These are phyloP conservation scores for Hypoxylon rubiginosum DNA, from an alignment of 2,329 filamentous ascomycete genomes.

Conservation along the genomic window DNA sequence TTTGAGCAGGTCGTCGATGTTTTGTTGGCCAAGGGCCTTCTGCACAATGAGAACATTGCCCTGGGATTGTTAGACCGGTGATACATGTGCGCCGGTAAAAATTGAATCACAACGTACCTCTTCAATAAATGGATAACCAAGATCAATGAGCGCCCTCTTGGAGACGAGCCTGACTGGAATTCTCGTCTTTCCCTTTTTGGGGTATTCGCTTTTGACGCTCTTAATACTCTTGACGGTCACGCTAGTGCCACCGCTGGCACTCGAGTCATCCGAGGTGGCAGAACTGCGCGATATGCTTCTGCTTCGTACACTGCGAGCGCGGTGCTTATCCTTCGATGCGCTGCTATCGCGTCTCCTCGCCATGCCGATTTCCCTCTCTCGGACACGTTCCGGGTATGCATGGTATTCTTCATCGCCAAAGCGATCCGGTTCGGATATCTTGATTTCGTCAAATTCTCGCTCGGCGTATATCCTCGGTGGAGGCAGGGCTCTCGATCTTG, in stretches of 20 bases:
- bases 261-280: slow-evolving; percentile 59
- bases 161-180: slow-evolving; percentile 86
- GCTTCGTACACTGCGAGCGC: slow-evolving; percentile 52
- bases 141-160: slow-evolving; percentile 82
- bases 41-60: slow-evolving; percentile 85
- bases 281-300: slow-evolving; percentile 58
- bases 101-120: slow-evolving; percentile 70
- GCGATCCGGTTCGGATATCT: slow-evolving; percentile 74
- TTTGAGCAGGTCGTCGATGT: slow-evolving; percentile 90
- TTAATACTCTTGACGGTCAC: slow-evolving; percentile 57
- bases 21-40: slow-evolving; percentile 86
- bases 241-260: slow-evolving; percentile 62
- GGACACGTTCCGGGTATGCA: slow-evolving; percentile 69
- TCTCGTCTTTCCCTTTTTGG: slow-evolving; percentile 89
- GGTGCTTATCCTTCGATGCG: slow-evolving; percentile 57
- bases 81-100: not conserved
- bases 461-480: slow-evolving; percentile 71
- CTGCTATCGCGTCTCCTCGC: slow-evolving; percentile 61
- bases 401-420: slow-evolving; percentile 81
- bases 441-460: slow-evolving; percentile 74
- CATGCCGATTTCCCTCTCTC: slow-evolving; percentile 72
- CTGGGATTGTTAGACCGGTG: slow-evolving; percentile 62
- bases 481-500: slow-evolving; percentile 71
- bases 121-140: slow-evolving; percentile 88
- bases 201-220: slow-evolving; percentile 70